phyloP scores from a whole-genome alignment of 306 rosid genomes.

The Corylus heterophylla region DNA sequence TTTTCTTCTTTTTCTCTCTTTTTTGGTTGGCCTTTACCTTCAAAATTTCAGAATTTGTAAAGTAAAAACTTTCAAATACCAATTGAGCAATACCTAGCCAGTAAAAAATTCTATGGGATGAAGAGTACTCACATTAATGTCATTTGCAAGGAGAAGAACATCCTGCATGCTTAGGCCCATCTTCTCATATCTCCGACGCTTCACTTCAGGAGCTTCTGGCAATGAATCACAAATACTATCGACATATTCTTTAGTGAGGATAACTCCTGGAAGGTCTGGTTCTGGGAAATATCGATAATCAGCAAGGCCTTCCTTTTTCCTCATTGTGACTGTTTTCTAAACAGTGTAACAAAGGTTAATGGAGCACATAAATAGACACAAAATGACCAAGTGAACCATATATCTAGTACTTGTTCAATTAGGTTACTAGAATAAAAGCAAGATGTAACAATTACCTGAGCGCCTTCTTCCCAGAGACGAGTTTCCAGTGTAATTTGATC shows the following conservation, averaged over 20 bases:
- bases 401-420: constrained; percentile 15
- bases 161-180: constrained; percentile 96
- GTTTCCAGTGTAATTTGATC: constrained; percentile 91
- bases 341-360: constrained; percentile 28
- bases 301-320: constrained; percentile 97
- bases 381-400: constrained; percentile 19
- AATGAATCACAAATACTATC: constrained; percentile 54
- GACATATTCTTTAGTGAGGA: constrained; percentile 69
- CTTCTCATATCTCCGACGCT: constrained; percentile 79
- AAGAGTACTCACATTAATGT: constrained; percentile 64
- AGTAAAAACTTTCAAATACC: neutral
- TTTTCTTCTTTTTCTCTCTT: neutral
- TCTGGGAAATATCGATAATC: constrained; percentile 98
- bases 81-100: constrained; percentile 9
- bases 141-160: constrained; percentile 84
- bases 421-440: constrained; percentile 31
- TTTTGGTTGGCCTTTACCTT: neutral
- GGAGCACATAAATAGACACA: constrained; percentile 28
- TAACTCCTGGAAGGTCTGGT: constrained; percentile 89
- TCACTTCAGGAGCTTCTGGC: constrained; percentile 95
- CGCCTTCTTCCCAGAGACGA: constrained; percentile 91
- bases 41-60: neutral
- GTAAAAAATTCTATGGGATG: neutral
- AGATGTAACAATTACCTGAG: constrained; percentile 61
- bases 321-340: constrained; percentile 90